Evolutionary conservation across 768 basidiomycete species (phyloP).

Genomic region (Leccinum boreale): DNA sequence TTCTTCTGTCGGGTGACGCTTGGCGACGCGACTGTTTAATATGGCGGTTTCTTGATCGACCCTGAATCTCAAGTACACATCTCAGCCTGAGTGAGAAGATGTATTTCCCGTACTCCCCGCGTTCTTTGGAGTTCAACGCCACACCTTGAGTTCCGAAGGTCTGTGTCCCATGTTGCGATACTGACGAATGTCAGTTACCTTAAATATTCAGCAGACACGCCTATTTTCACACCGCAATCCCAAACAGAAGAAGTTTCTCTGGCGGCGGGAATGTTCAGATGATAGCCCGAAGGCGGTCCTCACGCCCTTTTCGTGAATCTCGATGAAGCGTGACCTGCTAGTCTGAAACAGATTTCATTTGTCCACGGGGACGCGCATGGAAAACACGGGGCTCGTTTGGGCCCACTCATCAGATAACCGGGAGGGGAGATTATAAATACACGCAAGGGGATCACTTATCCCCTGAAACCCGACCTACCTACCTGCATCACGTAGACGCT

Average conservation of each 20-base stretch:
- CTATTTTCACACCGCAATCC: background rate
- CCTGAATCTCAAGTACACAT: background rate
- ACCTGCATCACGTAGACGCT: slow-evolving; percentile 5
- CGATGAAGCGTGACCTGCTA: background rate
- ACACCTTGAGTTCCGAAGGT: background rate
- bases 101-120: background rate
- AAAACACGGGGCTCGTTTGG: slow-evolving; percentile 7
- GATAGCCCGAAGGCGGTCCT: background rate
- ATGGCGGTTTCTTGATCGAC: background rate
- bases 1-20: background rate
- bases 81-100: background rate
- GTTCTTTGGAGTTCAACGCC: background rate
- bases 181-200: background rate
- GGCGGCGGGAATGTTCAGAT: background rate
- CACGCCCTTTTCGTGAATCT: background rate
- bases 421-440: slow-evolving; percentile 19
- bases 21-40: background rate
- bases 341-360: slow-evolving; percentile 5
- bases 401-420: background rate
- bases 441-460: background rate
- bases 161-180: background rate
- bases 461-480: background rate
- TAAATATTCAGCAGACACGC: background rate
- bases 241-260: background rate
- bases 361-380: background rate